Evolutionary conservation across 1,284 basidiomycete species (phyloP).

Genomic region (Trichosporon sp.): DNA sequence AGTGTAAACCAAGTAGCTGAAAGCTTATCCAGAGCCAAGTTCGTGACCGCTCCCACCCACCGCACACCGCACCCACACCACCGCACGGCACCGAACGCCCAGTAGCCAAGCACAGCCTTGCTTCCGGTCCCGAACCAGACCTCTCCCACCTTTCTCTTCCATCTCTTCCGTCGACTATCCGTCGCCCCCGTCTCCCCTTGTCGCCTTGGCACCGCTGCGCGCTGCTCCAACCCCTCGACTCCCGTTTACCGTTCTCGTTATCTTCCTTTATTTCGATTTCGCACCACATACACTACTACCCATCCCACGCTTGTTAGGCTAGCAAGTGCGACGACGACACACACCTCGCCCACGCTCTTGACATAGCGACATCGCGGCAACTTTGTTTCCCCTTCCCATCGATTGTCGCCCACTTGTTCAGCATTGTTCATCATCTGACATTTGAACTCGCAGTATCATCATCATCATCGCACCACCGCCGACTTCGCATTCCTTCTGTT

Average conservation of each 20-base stretch:
- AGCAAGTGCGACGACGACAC: neutral
- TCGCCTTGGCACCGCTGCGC: neutral
- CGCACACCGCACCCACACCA: too few species aligned
- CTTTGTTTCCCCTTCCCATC: neutral
- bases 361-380: neutral
- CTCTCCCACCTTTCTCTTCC: too few species aligned
- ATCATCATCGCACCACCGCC: neutral
- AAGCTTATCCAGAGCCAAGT: too few species aligned
- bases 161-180: too few species aligned
- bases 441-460: neutral
- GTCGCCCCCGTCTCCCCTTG: neutral
- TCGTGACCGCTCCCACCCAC: too few species aligned
- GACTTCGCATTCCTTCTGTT: neutral
- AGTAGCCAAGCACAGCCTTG: too few species aligned
- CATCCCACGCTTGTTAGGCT: neutral
- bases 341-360: neutral
- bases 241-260: slow-evolving; percentile 2
- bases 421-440: neutral
- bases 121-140: too few species aligned
- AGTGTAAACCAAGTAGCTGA: too few species aligned
- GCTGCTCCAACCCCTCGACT: neutral
- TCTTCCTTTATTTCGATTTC: neutral
- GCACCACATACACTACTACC: neutral
- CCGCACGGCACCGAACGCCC: too few species aligned
- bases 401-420: neutral